Evolutionary conservation across 257 asterid species (phyloP), one percentile per base, ranked within the genome.

Genomic region (Solanum paucissectum): DNA sequence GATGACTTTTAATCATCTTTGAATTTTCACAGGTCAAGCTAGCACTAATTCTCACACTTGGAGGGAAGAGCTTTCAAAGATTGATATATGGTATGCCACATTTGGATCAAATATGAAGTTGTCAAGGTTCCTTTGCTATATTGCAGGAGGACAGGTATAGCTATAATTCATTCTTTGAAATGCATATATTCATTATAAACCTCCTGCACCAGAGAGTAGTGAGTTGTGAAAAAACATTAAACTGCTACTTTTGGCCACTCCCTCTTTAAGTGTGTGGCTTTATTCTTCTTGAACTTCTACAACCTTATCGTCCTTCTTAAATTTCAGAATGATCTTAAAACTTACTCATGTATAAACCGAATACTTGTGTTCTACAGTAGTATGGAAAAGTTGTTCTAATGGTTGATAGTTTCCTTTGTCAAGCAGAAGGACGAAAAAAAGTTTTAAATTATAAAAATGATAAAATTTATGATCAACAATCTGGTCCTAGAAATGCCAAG

Each of bases 101-200:
- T 97, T 25, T 87, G 99, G 99, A 89, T 97, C 98, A 88, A 97
- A 95, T 90, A 95, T 95, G 97, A 87, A 88, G 84, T 71, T 71
- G 52, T 87, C 98, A 68, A 93, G 99, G 91, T 93, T 97, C 83
- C 89, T 71, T 46, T 95, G 99, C 92, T 97, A 97, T 90, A 93
- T 97, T 89, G 93, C 92, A 90, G 98, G 98, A 89, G 99, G 98
- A 86, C 94, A 94, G 98, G 98, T 96, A 93, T 77, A 89, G 66
- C 71, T 52, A 52, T 71, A 25, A 49, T 82, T 37, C 42, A 29
- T 82, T 82, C 7, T 27, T 32, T 49, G 69, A 3, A 29, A 34
- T 82, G 69, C 68, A 29, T 20, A 82, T 52, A 37, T 29, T 29
- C 42, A 5, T 82, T 49, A 1, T 82, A 82, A 82, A 29, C 6